phyloP scores from a whole-genome alignment of 768 basidiomycete species.

The Lactarius hengduanensis region DNA sequence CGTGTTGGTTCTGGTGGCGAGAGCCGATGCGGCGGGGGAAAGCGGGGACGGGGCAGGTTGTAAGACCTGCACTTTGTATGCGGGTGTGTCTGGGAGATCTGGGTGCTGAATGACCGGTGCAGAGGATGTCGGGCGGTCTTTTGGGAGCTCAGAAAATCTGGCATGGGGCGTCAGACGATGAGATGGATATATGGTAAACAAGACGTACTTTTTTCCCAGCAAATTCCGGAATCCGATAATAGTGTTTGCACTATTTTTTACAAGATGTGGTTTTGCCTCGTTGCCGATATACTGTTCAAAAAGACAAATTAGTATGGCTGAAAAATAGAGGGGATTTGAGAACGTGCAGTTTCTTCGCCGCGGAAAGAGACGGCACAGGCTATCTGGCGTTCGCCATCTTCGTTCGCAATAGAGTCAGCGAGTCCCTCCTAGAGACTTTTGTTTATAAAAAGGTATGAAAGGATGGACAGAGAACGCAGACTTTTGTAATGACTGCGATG shows the following conservation, averaged over 20 bases:
- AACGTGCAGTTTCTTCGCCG: conserved; percentile 83
- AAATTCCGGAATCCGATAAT: conserved; percentile 94
- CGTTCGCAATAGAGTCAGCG: conserved; percentile 95
- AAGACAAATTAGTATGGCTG: conserved; percentile 14
- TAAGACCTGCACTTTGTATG: conserved; percentile 81
- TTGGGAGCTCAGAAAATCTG: conserved; percentile 75
- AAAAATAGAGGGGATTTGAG: conserved; percentile 9
- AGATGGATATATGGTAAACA: neutral
- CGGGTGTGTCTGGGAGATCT: conserved; percentile 64
- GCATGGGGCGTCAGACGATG: neutral
- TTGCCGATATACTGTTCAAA: conserved; percentile 85
- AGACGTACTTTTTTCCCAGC: conserved; percentile 82
- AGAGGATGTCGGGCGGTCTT: conserved; percentile 50
- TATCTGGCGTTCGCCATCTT: conserved; percentile 98
- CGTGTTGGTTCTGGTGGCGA: conserved; percentile 51
- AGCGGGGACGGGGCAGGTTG: conserved; percentile 73
- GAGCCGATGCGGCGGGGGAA: conserved; percentile 42
- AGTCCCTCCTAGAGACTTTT: conserved; percentile 65
- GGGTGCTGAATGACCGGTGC: conserved; percentile 80
- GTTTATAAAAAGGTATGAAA: neutral
- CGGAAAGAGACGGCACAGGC: conserved; percentile 90
- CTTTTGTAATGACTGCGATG: conserved; percentile 94
- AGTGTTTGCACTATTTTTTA: conserved; percentile 93
- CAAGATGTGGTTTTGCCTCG: conserved; percentile 89
- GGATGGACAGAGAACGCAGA: conserved; percentile 35